Evolutionary conservation across 306 rosid species (phyloP).

Genomic region (Heteromeles arbutifolia): DNA sequence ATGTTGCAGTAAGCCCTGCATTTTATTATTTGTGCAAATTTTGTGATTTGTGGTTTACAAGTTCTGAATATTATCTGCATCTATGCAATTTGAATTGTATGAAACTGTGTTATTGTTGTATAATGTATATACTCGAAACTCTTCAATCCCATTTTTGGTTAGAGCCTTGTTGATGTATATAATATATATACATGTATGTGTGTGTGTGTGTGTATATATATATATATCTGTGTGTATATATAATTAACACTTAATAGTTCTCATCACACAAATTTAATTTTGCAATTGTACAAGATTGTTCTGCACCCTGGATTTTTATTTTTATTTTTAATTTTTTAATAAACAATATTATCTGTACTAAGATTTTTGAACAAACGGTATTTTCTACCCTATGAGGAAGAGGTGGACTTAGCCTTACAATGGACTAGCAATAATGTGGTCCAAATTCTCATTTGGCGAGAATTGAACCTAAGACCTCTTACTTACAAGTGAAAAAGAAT

Average conservation of each 20-base stretch:
- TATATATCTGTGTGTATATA: too few species aligned
- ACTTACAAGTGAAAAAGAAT: too few species aligned
- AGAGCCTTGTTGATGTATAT: background rate
- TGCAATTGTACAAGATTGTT: background rate
- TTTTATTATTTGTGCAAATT: background rate
- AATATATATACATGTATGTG: background rate
- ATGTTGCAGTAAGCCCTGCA: background rate
- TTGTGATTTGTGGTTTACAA: background rate
- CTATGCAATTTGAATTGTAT: background rate
- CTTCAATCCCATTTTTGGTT: background rate
- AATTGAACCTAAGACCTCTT: too few species aligned
- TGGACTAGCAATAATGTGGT: too few species aligned
- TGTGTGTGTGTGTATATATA: too few species aligned
- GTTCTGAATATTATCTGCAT: background rate
- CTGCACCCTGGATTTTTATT: too few species aligned
- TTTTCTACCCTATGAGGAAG: too few species aligned
- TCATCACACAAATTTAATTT: background rate
- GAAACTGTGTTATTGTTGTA: conserved; percentile 8
- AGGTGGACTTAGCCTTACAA: too few species aligned
- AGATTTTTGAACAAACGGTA: too few species aligned
- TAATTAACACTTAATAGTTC: background rate
- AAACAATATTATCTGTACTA: too few species aligned
- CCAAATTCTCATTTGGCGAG: too few species aligned
- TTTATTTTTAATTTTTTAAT: too few species aligned
- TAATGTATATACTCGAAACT: background rate